These are phyloP conservation scores for Gryganskiella cystojenkinii DNA, from an alignment of 192 early-diverging fungal species.

Conservation along the genomic window DNA sequence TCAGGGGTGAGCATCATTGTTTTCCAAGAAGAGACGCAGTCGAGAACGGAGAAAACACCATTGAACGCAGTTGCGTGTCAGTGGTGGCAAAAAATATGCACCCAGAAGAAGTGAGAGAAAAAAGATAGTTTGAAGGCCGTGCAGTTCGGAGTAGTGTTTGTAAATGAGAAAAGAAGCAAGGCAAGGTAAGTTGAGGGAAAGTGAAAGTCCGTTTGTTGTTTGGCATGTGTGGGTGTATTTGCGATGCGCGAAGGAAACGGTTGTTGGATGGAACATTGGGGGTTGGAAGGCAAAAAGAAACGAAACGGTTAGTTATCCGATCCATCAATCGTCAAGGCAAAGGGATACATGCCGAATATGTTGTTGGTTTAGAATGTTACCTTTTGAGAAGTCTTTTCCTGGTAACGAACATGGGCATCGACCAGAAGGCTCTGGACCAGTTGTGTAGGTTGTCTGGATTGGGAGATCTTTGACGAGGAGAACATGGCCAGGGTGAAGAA, in stretches of 20 bases:
- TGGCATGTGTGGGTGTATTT: no score
- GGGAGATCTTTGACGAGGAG: conserved; percentile 26
- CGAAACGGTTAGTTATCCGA: conserved; percentile 6
- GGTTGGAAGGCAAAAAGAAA: background rate
- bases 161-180: no score
- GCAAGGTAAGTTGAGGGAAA: no score
- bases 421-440: conserved; percentile 26
- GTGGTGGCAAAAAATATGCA: conserved; percentile 4
- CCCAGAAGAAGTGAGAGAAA: background rate
- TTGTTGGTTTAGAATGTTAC: no score
- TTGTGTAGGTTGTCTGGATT: conserved; percentile 28
- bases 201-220: no score
- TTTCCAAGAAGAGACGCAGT: no score
- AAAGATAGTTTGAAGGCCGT: background rate
- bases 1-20: no score
- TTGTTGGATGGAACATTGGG: background rate
- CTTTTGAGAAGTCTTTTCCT: conserved; percentile 14
- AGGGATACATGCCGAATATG: no score
- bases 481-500: conserved; percentile 49
- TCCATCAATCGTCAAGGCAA: no score
- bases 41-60: background rate
- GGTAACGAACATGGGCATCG: conserved; percentile 25
- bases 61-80: background rate
- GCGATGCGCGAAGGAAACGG: background rate
- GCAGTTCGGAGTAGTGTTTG: background rate